phyloP scores from a whole-genome alignment of 2,329 filamentous ascomycete genomes.

The Colletotrichum siamense region DNA sequence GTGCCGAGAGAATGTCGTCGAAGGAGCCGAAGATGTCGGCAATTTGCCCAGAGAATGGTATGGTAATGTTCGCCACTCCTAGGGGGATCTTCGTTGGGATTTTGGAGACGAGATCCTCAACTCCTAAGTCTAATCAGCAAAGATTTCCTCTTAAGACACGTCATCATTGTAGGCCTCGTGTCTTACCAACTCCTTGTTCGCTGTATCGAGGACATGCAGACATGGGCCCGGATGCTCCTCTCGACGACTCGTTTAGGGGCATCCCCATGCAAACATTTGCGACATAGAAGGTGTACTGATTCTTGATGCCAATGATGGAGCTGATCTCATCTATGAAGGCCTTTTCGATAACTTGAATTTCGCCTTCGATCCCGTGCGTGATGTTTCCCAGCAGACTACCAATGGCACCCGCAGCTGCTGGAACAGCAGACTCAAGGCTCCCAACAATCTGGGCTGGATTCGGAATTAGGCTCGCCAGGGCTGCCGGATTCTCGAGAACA shows the following conservation, averaged over 20 bases:
- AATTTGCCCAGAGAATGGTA: background rate
- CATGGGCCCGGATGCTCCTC: background rate
- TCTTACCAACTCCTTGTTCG: background rate
- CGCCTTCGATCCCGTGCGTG: background rate
- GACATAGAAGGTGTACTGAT: background rate
- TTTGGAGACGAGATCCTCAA: background rate
- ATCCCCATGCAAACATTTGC: background rate
- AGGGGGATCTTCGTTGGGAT: background rate
- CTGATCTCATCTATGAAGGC: background rate
- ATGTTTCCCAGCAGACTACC: background rate
- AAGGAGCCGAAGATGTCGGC: background rate
- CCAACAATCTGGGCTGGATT: background rate
- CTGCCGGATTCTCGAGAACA: background rate
- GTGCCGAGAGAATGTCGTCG: background rate
- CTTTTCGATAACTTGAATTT: background rate
- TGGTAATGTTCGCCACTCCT: background rate
- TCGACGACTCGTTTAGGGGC: background rate
- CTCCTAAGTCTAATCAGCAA: background rate
- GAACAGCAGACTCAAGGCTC: background rate
- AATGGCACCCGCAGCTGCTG: background rate
- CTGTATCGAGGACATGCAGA: background rate
- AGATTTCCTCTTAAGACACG: accelerated
- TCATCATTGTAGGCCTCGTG: accelerated
- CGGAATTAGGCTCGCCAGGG: background rate
- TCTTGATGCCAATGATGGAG: background rate